Evolutionary conservation across 2,329 filamentous ascomycete genomes (phyloP).

Genomic region (Emydomyces testavorans): DNA sequence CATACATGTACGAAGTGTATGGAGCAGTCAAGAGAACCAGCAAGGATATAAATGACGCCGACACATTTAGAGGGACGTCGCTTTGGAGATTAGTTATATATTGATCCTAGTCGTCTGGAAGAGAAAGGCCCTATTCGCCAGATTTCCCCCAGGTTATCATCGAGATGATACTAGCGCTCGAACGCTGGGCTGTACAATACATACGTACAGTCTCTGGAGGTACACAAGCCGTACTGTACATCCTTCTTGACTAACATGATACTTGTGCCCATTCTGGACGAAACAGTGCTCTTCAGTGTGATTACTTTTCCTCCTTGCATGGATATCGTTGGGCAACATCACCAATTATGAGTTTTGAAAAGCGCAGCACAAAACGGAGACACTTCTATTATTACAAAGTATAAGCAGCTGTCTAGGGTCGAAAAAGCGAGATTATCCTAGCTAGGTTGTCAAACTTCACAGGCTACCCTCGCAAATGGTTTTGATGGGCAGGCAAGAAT

Average conservation of each 20-base stretch:
- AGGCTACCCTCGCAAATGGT: neutral
- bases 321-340: constrained; percentile 1
- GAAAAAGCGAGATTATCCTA: constrained; percentile 3
- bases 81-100: too few relatives aligned
- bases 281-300: neutral
- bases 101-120: too few relatives aligned
- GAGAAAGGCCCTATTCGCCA: too few relatives aligned
- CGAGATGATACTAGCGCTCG: neutral
- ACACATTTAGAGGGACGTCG: too few relatives aligned
- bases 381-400: neutral
- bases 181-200: neutral
- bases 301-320: neutral
- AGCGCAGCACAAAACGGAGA: neutral
- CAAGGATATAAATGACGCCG: too few relatives aligned
- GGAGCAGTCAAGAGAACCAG: too few relatives aligned
- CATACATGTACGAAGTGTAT: too few relatives aligned
- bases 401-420: neutral
- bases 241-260: neutral
- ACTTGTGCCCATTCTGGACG: neutral
- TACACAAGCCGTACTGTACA: too few relatives aligned
- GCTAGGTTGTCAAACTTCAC: neutral
- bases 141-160: too few relatives aligned
- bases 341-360: neutral
- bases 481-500: too few relatives aligned
- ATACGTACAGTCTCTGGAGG: neutral